These are phyloP conservation scores for Suillus placidus DNA, from an alignment of 768 basidiomycete species.

Conservation along the genomic window DNA sequence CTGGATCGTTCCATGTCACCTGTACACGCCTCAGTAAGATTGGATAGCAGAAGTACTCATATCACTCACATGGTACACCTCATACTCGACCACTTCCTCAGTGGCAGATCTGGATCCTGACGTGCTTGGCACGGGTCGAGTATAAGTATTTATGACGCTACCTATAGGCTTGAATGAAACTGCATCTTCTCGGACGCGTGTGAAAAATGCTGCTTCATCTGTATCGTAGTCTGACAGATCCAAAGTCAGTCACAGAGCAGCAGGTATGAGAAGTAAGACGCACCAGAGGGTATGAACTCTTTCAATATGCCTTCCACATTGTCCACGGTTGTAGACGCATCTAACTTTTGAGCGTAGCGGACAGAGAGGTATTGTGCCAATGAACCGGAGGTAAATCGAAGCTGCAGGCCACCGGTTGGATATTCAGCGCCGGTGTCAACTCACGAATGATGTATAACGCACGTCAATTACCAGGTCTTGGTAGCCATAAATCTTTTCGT, in stretches of 20 bases:
- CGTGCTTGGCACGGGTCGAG: slow-evolving; percentile 49
- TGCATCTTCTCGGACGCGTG: slow-evolving; percentile 79
- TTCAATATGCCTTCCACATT: slow-evolving; percentile 81
- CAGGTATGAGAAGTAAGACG: slow-evolving; percentile 8
- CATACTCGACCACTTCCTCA: slow-evolving; percentile 59
- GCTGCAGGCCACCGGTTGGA: slow-evolving; percentile 41
- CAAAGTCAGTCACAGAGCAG: not conserved
- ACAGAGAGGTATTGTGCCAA: slow-evolving; percentile 76
- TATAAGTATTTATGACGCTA: slow-evolving; percentile 74
- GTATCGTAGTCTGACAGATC: slow-evolving; percentile 63
- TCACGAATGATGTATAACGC: slow-evolving; percentile 28
- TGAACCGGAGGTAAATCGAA: slow-evolving; percentile 87
- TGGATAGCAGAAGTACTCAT: slow-evolving; percentile 1
- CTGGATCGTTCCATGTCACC: slow-evolving; percentile 83
- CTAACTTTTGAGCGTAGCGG: slow-evolving; percentile 67
- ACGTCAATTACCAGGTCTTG: slow-evolving; percentile 83
- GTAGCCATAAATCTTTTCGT: slow-evolving; percentile 96
- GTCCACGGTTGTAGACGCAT: slow-evolving; percentile 70
- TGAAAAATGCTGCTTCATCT: slow-evolving; percentile 65
- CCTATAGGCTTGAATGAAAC: slow-evolving; percentile 76
- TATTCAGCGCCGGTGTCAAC: slow-evolving; percentile 9
- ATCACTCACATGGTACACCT: slow-evolving; percentile 84
- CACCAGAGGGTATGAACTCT: slow-evolving; percentile 77
- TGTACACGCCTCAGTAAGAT: slow-evolving; percentile 32
- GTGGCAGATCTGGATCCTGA: slow-evolving; percentile 41